Evolutionary conservation across 2,329 filamentous ascomycete species (phyloP), one percentile per base, ranked within the genome.

Genomic region (Helminthosporium solani): DNA sequence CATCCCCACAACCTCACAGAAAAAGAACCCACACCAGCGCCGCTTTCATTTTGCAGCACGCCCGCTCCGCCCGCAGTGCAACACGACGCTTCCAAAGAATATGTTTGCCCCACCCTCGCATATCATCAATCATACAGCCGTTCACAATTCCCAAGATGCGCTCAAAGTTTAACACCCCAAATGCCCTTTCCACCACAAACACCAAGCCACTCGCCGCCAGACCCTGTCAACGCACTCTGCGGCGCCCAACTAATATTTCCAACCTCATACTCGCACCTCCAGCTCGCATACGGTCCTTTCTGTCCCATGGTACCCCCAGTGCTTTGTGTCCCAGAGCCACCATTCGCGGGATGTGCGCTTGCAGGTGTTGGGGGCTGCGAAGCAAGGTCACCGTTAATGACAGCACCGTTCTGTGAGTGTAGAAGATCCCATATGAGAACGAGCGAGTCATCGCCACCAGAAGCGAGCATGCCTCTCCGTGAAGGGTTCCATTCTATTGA

Each of bases 401-500:
- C 74, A 64, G 71, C 75, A 9, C 75, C 72, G 47, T 79, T 79
- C 43, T 78, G 73, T 34, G 79, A 79, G 60, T 87, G 92, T 54
- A 96, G 79, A 8, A 99, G 77, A 70, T 99, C 94, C 94, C 94
- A 99, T 14, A 96, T 79, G 25, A 97, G 78, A 2, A 97, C 92
- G 56, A 94, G 82, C 53, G 85, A 92, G 70, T 99, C 94, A 62
- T 99, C 94, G 5, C 80, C 94, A 27, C 94, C 94, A 0, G 90
- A 95, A 14, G 92, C 92, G 15, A 99, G 81, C 55, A 91, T 87
- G 19, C 94, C 94, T 60, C 94, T 81, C 48, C 91, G 82, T 44
- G 84, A 82, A 0, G 90, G 92, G 7, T 90, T 95, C 94, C 94
- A 99, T 73, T 99, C 94, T 48, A 97, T 87, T 62, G 88, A 94